These are phyloP conservation scores for Buxus sempervirens DNA, from an alignment of 164 flowering plant species.

Conservation along the genomic window DNA sequence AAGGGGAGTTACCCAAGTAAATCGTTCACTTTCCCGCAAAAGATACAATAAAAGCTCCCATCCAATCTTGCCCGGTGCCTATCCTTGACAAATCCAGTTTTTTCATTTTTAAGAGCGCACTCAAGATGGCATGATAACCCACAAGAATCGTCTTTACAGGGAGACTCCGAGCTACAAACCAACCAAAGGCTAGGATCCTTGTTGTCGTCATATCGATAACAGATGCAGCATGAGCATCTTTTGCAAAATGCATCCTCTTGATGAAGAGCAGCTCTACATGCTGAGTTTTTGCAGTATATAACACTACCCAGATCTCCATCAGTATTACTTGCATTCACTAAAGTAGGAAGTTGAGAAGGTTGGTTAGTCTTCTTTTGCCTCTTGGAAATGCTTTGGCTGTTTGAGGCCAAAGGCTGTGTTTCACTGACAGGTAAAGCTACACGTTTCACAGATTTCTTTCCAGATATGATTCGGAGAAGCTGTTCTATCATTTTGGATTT, in stretches of 20 bases:
- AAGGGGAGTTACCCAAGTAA: conserved; percentile 57
- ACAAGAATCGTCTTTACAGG: conserved; percentile 63
- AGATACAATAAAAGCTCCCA: conserved; percentile 72
- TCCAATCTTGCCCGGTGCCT: conserved; percentile 42
- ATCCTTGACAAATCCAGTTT: conserved; percentile 56
- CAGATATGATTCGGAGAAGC: conserved; percentile 65
- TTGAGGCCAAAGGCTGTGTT: conserved; percentile 29
- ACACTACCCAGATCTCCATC: conserved; percentile 24
- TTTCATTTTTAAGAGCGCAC: conserved; percentile 73
- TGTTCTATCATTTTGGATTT: conserved; percentile 77
- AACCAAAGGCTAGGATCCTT: conserved; percentile 99
- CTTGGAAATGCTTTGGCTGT: conserved; percentile 38
- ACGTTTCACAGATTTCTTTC: conserved; percentile 40
- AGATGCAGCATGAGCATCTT: conserved; percentile 95
- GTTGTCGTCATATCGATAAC: conserved; percentile 80
- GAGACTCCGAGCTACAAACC: conserved; percentile 74
- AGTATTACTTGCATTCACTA: conserved; percentile 19
- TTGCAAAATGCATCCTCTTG: conserved; percentile 71
- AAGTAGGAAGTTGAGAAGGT: conserved; percentile 43
- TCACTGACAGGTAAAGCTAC: conserved; percentile 26
- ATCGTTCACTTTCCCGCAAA: conserved; percentile 85
- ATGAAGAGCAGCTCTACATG: conserved; percentile 69
- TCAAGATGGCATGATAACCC: conserved; percentile 93
- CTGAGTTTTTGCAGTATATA: conserved; percentile 64
- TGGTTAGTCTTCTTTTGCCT: conserved; percentile 72